Evolutionary conservation across 805 yeast species (phyloP).

Genomic region (Kodamaea laetipori): DNA sequence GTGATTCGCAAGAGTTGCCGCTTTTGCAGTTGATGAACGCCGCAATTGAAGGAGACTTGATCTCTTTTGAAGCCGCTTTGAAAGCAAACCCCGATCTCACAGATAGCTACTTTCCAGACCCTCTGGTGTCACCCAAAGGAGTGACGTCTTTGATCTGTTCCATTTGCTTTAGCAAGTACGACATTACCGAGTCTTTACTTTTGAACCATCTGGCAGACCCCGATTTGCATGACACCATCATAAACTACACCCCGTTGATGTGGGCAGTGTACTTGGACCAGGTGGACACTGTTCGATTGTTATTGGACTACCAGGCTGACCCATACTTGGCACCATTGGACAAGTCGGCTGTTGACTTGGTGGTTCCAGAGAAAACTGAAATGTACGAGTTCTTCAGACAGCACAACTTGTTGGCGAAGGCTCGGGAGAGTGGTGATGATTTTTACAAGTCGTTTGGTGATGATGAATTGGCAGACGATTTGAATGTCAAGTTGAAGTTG

Average conservation of each 20-base stretch:
- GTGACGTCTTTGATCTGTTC: conserved; percentile 48
- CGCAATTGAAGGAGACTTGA: conserved; percentile 41
- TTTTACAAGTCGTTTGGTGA: conserved; percentile 14
- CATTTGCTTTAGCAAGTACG: conserved; percentile 52
- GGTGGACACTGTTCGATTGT: conserved; percentile 52
- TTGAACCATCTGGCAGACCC: conserved; percentile 47
- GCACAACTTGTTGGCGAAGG: conserved; percentile 40
- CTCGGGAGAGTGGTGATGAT: conserved; percentile 9
- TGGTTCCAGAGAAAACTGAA: conserved; percentile 53
- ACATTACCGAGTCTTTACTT: conserved; percentile 50
- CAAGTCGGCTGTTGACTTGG: conserved; percentile 58
- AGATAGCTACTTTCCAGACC: conserved; percentile 22
- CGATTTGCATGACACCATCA: conserved; percentile 50
- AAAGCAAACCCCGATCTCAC: conserved; percentile 25
- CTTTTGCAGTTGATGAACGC: conserved; percentile 32
- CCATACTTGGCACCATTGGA: conserved; percentile 42
- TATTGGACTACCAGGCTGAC: conserved; percentile 68
- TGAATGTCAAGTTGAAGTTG: conserved; percentile 34
- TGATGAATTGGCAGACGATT: conserved; percentile 29
- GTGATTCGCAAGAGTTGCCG: conserved; percentile 7
- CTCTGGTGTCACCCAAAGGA: conserved; percentile 29
- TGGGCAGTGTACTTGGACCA: conserved; percentile 78
- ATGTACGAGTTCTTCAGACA: conserved; percentile 59
- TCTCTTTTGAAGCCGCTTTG: conserved; percentile 31
- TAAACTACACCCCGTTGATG: conserved; percentile 70